Evolutionary conservation across 345 rosid genomes (phyloP).

Genomic region (Gossypium raimondii): DNA sequence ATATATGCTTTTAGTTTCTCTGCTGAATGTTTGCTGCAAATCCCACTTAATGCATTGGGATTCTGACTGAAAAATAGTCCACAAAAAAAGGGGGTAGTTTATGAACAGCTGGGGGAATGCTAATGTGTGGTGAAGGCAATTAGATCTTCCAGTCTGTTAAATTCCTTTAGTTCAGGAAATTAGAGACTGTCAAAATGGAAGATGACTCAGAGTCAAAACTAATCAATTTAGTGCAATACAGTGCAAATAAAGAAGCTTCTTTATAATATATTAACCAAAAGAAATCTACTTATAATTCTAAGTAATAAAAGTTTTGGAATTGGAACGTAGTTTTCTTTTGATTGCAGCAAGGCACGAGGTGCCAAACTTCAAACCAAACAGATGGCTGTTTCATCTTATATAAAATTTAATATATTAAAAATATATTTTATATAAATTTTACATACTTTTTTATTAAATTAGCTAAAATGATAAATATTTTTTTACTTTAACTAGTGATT

Average conservation of each 20-base stretch:
- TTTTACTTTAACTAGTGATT: too few species aligned
- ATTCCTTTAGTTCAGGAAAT: not conserved
- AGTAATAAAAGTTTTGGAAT: not conserved
- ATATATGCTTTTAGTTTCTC: conserved; percentile 19
- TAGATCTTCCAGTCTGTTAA: conserved; percentile 4
- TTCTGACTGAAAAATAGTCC: conserved; percentile 5
- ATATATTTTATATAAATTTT: too few species aligned
- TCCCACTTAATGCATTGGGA: conserved; percentile 18
- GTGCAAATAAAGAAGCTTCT: conserved; percentile 16
- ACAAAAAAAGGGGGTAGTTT: conserved; percentile 8
- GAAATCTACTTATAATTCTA: conserved; percentile 9
- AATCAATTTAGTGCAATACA: conserved; percentile 4
- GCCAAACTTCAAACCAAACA: not conserved
- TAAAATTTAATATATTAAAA: not conserved
- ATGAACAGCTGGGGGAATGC: conserved; percentile 19
- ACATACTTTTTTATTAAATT: too few species aligned
- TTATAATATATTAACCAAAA: conserved; percentile 1
- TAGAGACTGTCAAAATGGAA: conserved; percentile 13
- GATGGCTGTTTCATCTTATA: not conserved
- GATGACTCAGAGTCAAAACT: conserved; percentile 1
- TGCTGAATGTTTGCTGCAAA: conserved; percentile 23
- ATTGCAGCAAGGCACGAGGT: conserved; percentile 16
- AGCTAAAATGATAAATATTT: too few species aligned
- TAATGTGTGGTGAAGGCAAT: not conserved
- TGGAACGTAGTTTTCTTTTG: conserved; percentile 13